Evolutionary conservation across 345 rosid genomes (phyloP), one percentile per base, ranked within the genome.

Genomic region (Bruguiera sexangula): DNA sequence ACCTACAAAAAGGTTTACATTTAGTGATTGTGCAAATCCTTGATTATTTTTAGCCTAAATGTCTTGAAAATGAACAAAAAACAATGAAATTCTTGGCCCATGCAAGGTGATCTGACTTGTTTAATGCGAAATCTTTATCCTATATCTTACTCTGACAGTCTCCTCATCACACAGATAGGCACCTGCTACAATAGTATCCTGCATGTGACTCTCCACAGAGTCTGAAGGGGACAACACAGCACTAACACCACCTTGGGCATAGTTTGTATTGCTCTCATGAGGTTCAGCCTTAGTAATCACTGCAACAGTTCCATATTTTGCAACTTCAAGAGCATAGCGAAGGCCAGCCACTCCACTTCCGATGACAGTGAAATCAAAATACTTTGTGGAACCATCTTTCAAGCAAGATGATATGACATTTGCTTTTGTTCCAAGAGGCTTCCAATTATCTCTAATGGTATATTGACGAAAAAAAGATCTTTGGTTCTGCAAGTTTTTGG

Each of bases 311-410:
- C 99, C 99, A 76, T 80, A 82, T 74, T 89, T 88, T 51, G 99
- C 93, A 76, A 94, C 97, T 75, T 94, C 97, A 63, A 94, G 89
- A 50, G 96, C 97, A 48, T 92, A 89, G 68, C 99, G 85, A 18
- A 94, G 90, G 65, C 99, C 99, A 22, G 99, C 99, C 73, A 95
- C 85, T 68, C 99, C 99, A 76, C 99, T 95, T 43, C 99, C 97
- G 75, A 95, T 90, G 54, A 95, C 89, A 36, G 86, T 79, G 82
- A 89, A 95, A 85, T 95, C 99, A 73, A 87, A 92, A 70, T 77
- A 88, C 75, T 83, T 92, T 36, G 92, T 84, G 63, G 92, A 82
- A 63, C 80, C 79, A 75, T 80, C 86, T 75, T 57, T 76, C 46
- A 80, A 65, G 69, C 69, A 72, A 54, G 82, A 80, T n/a, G 81